Evolutionary conservation across 164 flowering plant genomes (phyloP).

Genomic region (Umbilicus rupestris): DNA sequence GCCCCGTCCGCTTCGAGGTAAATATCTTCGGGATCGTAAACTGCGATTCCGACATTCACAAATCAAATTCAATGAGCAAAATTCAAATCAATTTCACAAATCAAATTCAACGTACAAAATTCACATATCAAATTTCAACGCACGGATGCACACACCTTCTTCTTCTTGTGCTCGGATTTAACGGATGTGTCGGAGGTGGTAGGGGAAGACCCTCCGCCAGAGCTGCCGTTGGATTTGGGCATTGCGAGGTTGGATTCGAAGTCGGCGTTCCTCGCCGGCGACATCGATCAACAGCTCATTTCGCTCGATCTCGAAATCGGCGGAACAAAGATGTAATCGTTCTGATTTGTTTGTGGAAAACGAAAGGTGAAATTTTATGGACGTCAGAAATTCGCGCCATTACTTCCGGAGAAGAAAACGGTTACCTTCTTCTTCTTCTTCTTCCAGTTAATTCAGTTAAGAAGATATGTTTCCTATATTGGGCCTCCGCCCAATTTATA

Average conservation of each 20-base stretch:
- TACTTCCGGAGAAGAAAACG: not conserved
- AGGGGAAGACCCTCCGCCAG: slow-evolving; percentile 3
- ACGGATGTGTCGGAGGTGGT: slow-evolving; percentile 24
- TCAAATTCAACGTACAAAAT: not conserved
- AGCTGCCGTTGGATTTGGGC: slow-evolving; percentile 16
- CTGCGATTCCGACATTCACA: slow-evolving; percentile 15
- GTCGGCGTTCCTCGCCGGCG: slow-evolving; percentile 9
- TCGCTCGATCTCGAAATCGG: not conserved
- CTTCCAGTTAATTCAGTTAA: not conserved
- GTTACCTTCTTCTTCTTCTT: not conserved
- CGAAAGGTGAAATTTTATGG: not conserved
- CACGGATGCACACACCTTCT: slow-evolving; percentile 34
- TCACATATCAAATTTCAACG: not conserved
- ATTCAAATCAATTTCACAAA: no score
- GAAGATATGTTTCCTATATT: no score
- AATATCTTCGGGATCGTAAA: slow-evolving; percentile 61
- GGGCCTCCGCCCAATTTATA: no score
- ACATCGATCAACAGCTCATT: slow-evolving; percentile 12
- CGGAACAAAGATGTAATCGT: not conserved
- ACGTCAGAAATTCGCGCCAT: not conserved
- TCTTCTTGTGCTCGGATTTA: slow-evolving; percentile 47
- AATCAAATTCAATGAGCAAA: not conserved
- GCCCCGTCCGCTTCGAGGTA: slow-evolving; percentile 30
- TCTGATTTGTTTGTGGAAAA: not conserved
- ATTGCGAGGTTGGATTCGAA: slow-evolving; percentile 16